phyloP scores from a whole-genome alignment of 2,329 filamentous ascomycete genomes.

The Fusarium buharicum region DNA sequence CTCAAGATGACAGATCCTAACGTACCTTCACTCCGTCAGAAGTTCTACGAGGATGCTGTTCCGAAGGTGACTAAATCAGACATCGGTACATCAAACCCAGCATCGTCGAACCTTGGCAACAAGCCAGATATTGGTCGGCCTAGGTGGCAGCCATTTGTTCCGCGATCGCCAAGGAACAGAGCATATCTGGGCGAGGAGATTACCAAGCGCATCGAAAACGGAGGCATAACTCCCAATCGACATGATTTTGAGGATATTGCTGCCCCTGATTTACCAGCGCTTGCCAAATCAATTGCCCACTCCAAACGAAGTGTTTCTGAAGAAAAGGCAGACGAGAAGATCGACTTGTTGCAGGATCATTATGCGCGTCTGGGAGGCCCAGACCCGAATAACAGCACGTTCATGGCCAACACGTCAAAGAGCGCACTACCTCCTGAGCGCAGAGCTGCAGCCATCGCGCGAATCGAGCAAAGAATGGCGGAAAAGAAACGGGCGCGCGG shows the following conservation, averaged over 20 bases:
- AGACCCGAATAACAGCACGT: slow-evolving; percentile 48
- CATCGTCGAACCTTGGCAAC: slow-evolving; percentile 32
- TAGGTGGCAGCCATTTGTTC: slow-evolving; percentile 56
- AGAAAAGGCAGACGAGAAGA: slow-evolving; percentile 48
- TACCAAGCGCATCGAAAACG: slow-evolving; percentile 46
- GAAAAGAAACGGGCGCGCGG: slow-evolving; percentile 57
- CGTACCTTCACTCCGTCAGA: slow-evolving; percentile 49
- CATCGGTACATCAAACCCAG: slow-evolving; percentile 18
- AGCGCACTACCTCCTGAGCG: slow-evolving; percentile 61
- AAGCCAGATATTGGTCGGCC: slow-evolving; percentile 49
- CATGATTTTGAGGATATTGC: slow-evolving; percentile 39
- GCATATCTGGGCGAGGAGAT: slow-evolving; percentile 51
- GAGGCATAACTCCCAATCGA: slow-evolving; percentile 41
- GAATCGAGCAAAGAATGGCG: slow-evolving; percentile 64
- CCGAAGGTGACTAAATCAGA: slow-evolving; percentile 30
- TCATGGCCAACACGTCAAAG: slow-evolving; percentile 54
- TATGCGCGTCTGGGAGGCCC: slow-evolving; percentile 59
- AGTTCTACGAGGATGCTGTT: slow-evolving; percentile 49
- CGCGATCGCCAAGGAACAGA: slow-evolving; percentile 54
- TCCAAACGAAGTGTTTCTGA: slow-evolving; percentile 22
- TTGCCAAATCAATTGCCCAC: slow-evolving; percentile 41
- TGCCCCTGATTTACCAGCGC: slow-evolving; percentile 44
- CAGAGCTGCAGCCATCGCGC: slow-evolving; percentile 63
- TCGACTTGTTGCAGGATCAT: slow-evolving; percentile 59
- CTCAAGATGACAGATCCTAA: slow-evolving; percentile 31